phyloP scores from a whole-genome alignment of 805 yeast species.

The Candida nitratophila region DNA sequence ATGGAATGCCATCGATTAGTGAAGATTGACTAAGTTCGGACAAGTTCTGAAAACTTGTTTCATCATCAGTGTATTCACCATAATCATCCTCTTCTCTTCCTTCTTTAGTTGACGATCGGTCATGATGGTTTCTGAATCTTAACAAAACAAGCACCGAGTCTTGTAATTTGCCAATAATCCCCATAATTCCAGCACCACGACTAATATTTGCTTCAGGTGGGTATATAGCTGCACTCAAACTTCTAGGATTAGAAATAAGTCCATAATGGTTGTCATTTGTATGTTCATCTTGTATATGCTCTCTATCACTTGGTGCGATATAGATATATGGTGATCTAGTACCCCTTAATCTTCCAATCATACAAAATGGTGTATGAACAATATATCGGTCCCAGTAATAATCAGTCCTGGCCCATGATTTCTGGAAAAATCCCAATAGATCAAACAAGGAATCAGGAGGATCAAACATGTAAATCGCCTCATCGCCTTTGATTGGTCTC shows the following conservation, averaged over 20 bases:
- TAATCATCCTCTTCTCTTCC: too few relatives aligned
- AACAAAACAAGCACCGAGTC: too few relatives aligned
- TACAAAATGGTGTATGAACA: conserved; percentile 28
- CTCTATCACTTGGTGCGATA: conserved; percentile 2
- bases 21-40: too few relatives aligned
- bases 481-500: conserved; percentile 4
- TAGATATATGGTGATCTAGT: conserved; percentile 7
- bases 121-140: too few relatives aligned
- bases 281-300: not conserved
- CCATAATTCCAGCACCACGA: too few relatives aligned
- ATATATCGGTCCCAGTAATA: conserved; percentile 33
- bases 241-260: too few relatives aligned
- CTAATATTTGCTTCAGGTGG: too few relatives aligned
- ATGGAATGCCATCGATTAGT: not conserved
- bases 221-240: too few relatives aligned
- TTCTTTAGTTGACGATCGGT: too few relatives aligned
- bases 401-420: conserved; percentile 26
- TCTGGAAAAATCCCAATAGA: conserved; percentile 5
- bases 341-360: conserved; percentile 12
- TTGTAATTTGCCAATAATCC: too few relatives aligned
- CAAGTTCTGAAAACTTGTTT: too few relatives aligned
- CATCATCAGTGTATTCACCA: too few relatives aligned
- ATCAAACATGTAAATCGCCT: conserved; percentile 14
- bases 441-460: conserved; percentile 16
- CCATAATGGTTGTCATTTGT: not conserved